Evolutionary conservation across 2,329 filamentous ascomycete genomes (phyloP), one percentile per base, ranked within the genome.

Genomic region (Ceratocystis lukuohia): DNA sequence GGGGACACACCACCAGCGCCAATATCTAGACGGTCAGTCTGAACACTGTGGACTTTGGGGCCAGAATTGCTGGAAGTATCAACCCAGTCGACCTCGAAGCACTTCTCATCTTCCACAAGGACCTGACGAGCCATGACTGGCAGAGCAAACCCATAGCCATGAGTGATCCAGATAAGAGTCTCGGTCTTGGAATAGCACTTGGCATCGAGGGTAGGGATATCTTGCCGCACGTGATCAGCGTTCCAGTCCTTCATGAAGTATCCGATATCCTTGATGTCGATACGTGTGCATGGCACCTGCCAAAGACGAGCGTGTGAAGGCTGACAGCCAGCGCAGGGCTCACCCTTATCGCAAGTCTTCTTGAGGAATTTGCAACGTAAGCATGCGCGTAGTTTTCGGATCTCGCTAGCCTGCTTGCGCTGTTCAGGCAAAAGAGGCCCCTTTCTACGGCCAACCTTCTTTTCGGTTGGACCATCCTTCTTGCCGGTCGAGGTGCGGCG

Each of bases 191-290:
- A 78, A 70, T 87, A 87, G 63, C 92, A 92, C 80, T 96, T 96
- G 79, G 96, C 94, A 74, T 96, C 96, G 76, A 88, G 92, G 62
- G 96, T 88, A 1, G 91, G 95, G 74, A 96, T 91, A 66, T 89
- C 90, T 74, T 96, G 92, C 71, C 91, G 88, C 78, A 96, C 91
- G 72, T 94, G 96, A 75, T 97, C 93, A 57, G 91, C 92, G 78
- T 93, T 96, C 92, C 92, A 97, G 76, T 96, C 93, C 81, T 96
- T 96, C 89, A 96, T 94, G 80, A 97, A 97, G 77, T 95, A 96
- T 56, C 86, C 89, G 72, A 97, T 96, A 73, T 97, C 93, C 82
- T 96, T 96, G 81, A 97, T 97, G 76, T 96, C 93, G 73, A 96
- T 96, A 69, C 93, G 89, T 50, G 93, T 97, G 81, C 93, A 97